phyloP scores from a whole-genome alignment of 257 asterid genomes.

The Solanum dulcamara region DNA sequence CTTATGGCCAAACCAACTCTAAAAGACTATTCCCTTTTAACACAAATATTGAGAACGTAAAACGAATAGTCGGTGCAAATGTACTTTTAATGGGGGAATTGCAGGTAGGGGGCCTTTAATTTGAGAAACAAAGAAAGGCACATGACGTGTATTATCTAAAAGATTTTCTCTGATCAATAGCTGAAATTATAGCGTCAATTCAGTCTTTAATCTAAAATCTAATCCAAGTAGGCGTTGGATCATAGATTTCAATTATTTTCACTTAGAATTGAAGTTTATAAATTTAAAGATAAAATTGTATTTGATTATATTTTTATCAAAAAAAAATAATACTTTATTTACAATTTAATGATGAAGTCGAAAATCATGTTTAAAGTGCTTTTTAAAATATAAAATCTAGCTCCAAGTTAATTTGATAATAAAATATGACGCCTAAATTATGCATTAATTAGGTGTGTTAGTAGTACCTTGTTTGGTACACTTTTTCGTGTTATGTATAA shows the following conservation, averaged over 20 bases:
- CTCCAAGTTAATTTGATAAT: neutral
- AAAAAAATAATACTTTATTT: neutral
- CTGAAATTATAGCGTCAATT: neutral
- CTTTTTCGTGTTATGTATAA: no score
- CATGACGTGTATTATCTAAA: neutral
- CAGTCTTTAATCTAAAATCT: neutral
- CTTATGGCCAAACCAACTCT: no score
- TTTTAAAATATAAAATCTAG: neutral
- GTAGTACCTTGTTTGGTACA: no score
- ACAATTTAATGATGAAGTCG: neutral
- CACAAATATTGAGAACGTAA: neutral
- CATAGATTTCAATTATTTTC: neutral
- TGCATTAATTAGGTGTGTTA: no score
- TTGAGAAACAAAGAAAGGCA: neutral
- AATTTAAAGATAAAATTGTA: neutral
- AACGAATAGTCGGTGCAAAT: neutral
- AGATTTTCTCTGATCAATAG: neutral
- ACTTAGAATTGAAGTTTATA: neutral
- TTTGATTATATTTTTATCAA: neutral
- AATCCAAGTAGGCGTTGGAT: neutral
- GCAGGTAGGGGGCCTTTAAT: neutral
- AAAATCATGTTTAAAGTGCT: neutral
- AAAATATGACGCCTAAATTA: no score
- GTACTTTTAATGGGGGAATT: neutral
- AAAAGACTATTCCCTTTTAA: no score